A percentile compares a stretch with the other conserved stretches of the same genome.
Evolutionary conservation across 495 filamentous ascomycete genomes (phyloP).

Genomic region (Rhypophila decipiens): DNA sequence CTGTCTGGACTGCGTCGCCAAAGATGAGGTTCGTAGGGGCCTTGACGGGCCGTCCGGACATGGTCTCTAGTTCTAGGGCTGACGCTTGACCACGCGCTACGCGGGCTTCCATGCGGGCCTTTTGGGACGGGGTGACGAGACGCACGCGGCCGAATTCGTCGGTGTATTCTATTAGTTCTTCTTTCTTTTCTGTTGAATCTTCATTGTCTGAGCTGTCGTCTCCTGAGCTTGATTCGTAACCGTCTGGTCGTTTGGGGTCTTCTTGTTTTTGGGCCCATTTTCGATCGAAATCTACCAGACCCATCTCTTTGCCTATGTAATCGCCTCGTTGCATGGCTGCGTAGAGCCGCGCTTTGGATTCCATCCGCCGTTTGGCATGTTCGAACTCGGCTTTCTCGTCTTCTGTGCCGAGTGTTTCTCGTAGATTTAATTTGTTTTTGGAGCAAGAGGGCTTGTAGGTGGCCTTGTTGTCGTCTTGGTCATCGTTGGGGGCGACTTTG

Average conservation of each 20-base stretch:
- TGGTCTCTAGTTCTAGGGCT: conserved; percentile 38
- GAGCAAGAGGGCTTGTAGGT: too few relatives aligned
- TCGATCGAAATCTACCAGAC: conserved; percentile 84
- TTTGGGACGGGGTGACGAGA: conserved; percentile 57
- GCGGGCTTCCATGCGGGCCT: conserved; percentile 46
- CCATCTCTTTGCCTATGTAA: conserved; percentile 48
- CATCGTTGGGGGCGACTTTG: conserved; percentile 20
- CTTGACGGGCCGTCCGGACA: conserved; percentile 48
- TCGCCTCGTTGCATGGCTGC: conserved; percentile 74
- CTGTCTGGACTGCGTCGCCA: conserved; percentile 72
- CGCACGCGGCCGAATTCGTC: conserved; percentile 86
- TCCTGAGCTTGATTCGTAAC: conserved; percentile 34
- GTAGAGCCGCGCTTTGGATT: conserved; percentile 81
- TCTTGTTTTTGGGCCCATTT: conserved; percentile 72
- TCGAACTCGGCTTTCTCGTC: conserved; percentile 39
- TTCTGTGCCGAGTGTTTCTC: conserved; percentile 35
- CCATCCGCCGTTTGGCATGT: conserved; percentile 70
- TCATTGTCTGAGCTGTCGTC: conserved; percentile 33
- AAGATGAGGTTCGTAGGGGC: conserved; percentile 69
- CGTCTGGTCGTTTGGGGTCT: too few relatives aligned
- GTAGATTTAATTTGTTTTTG: conserved; percentile 32
- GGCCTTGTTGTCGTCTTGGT: too few relatives aligned
- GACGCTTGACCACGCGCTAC: conserved; percentile 36
- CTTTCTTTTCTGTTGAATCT: conserved; percentile 34
- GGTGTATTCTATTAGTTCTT: conserved; percentile 68